phyloP scores from a whole-genome alignment of 1,139 yeast genomes.

The Debaryomyces udenii region DNA sequence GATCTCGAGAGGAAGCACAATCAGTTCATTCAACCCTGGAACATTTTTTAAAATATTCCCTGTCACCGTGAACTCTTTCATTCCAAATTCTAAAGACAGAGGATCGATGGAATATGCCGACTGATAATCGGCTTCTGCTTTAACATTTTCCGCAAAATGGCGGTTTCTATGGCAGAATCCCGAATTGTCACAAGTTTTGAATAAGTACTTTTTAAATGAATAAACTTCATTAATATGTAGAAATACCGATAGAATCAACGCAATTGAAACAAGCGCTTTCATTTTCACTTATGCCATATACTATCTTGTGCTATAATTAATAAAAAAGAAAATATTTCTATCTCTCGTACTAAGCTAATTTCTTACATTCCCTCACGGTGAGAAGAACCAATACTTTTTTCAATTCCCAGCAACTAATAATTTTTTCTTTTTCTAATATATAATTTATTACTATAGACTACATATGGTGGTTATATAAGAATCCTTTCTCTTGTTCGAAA shows the following conservation, averaged over 20 bases:
- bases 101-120: slow-evolving; percentile 60
- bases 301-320: too few species aligned
- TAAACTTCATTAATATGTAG: slow-evolving; percentile 13
- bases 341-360: too few species aligned
- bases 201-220: slow-evolving; percentile 70
- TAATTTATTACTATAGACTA: too few species aligned
- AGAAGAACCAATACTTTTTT: too few species aligned
- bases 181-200: slow-evolving; percentile 78
- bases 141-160: slow-evolving; percentile 56
- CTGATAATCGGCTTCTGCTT: slow-evolving; percentile 26
- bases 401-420: too few species aligned
- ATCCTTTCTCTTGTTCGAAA: too few species aligned
- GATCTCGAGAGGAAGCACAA: slow-evolving; percentile 58
- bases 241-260: slow-evolving; percentile 3
- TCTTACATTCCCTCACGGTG: too few species aligned
- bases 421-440: too few species aligned
- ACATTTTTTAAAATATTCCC: slow-evolving; percentile 53
- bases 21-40: slow-evolving; percentile 22
- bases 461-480: too few species aligned
- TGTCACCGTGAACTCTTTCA: slow-evolving; percentile 26
- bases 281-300: neutral
- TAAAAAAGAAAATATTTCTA: too few species aligned
- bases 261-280: slow-evolving; percentile 1
- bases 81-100: slow-evolving; percentile 33
- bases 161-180: slow-evolving; percentile 88